Percentiles rank a stretch among this genome's conserved stretches.
Conservation (phyloP, 768 basidiomycete species). For the Suillus variegatus region DNA sequence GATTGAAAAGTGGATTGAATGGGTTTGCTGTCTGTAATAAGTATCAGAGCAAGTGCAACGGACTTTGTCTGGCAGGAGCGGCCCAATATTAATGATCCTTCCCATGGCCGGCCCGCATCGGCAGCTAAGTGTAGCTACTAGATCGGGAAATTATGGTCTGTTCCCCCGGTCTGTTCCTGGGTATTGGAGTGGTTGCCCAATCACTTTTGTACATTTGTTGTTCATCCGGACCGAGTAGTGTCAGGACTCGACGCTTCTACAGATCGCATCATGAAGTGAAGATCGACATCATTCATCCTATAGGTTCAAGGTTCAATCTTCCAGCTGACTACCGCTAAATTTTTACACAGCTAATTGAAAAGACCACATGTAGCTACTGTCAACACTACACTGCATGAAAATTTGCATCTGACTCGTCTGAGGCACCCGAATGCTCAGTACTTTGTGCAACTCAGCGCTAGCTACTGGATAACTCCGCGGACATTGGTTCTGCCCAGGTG, state of each 20-base stretch:
- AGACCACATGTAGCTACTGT: background rate
- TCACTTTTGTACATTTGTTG: slow-evolving; percentile 22
- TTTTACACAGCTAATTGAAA: background rate
- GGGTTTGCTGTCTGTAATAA: slow-evolving; percentile 22
- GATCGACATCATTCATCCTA: slow-evolving; percentile 1
- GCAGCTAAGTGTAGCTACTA: slow-evolving; percentile 9
- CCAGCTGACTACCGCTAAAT: background rate
- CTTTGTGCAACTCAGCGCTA: background rate
- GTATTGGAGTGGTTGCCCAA: background rate
- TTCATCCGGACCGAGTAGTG: background rate
- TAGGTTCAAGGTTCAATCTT: background rate
- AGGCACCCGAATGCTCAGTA: background rate
- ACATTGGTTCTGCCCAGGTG: background rate
- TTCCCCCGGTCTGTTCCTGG: slow-evolving; percentile 18
- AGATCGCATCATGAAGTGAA: slow-evolving; percentile 4
- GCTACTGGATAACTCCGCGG: slow-evolving; percentile 1
- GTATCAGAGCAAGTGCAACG: slow-evolving; percentile 22
- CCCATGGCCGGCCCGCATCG: slow-evolving; percentile 29
- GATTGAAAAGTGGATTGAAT: slow-evolving; percentile 13
- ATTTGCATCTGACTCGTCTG: background rate
- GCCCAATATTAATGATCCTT: slow-evolving; percentile 6
- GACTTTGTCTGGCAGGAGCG: background rate
- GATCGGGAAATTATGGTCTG: slow-evolving; percentile 27
- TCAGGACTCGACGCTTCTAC: background rate
- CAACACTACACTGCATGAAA: background rate